Base-by-base conservation (phyloP, 2,329 filamentous ascomycete genomes). In the Didymella arachidicola region DNA sequence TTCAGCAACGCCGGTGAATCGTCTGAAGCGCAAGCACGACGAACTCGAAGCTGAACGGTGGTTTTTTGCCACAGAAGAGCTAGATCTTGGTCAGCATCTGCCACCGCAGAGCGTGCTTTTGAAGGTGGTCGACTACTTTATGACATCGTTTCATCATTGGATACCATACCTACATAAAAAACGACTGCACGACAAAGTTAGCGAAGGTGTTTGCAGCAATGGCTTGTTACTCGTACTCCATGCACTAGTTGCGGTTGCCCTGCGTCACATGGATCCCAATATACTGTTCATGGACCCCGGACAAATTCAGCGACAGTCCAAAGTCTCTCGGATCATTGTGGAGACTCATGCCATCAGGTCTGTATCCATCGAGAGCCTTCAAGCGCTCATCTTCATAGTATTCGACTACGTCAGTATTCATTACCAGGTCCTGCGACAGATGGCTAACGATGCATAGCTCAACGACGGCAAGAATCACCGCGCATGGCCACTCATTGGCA, bases 101-200 rank as follows among this genome's bases (percentile, higher is more conserved):
- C 72, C 72, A 16, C 43, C 65, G 12, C 70, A 72, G 44, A 59
- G 64, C 19, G 44, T 73, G 8, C 61, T 75, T 1, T 32, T 67
- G 36, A 72, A 69, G 39, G 52, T 74, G 7, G 69, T 63, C 3
- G 69, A 74, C 27, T 74, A 70, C 39, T 75, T 73, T 30, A 74
- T 69, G 27, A 55, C 64, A 10, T 72, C 72, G 0, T 74, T 74
- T n/a, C 72, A 75, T 57, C 72, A 75, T 43, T 75, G 72, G 72
- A 72, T 75, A 8, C 72, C 72, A 1, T 73, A 72, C 30, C 53
- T 74, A 1, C 72, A 75, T 58, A 75, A 75, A 51, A 49, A 69
- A 26, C 57, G 71, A n/a, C 61, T 75, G 3, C 70, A 68, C 29
- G 65, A 59, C 4, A 65, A 63, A 25, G 70, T 73, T 10, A 59